Evolutionary conservation across 1,139 yeast species (phyloP).

Genomic region (Blastobotrys illinoisensis): DNA sequence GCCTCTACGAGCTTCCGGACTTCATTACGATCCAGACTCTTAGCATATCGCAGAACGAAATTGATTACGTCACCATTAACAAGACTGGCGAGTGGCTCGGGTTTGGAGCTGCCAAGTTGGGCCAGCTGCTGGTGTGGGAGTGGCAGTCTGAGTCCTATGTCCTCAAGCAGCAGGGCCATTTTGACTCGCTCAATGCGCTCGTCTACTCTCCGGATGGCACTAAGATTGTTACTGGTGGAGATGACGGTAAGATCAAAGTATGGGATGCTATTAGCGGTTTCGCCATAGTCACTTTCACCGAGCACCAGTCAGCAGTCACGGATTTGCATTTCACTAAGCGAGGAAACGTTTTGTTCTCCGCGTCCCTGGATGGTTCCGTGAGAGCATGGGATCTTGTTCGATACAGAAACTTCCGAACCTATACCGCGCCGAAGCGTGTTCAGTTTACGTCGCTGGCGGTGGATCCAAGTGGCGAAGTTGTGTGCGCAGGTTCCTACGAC

Average conservation of each 20-base stretch:
- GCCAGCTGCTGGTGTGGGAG: slow-evolving; percentile 94
- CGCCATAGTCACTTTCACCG: slow-evolving; percentile 85
- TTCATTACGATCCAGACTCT: slow-evolving; percentile 78
- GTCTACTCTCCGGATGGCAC: slow-evolving; percentile 95
- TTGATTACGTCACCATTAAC: slow-evolving; percentile 76
- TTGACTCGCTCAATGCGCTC: slow-evolving; percentile 78
- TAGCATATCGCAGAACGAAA: slow-evolving; percentile 88
- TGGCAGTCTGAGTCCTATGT: slow-evolving; percentile 98
- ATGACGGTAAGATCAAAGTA: slow-evolving; percentile 92
- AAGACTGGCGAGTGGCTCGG: slow-evolving; percentile 94
- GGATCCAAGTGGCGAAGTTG: slow-evolving; percentile 96
- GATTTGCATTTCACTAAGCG: slow-evolving; percentile 78
- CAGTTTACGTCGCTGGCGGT: slow-evolving; percentile 89
- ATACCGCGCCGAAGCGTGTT: slow-evolving; percentile 82
- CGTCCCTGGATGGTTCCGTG: slow-evolving; percentile 93
- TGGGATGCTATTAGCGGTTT: slow-evolving; percentile 96
- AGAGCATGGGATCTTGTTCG: slow-evolving; percentile 95
- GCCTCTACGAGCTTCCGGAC: slow-evolving; percentile 80
- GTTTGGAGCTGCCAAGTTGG: slow-evolving; percentile 83
- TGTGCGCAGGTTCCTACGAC: slow-evolving; percentile 91
- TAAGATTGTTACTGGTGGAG: slow-evolving; percentile 86
- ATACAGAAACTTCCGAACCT: slow-evolving; percentile 89
- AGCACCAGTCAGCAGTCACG: slow-evolving; percentile 86
- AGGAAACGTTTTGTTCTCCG: slow-evolving; percentile 85
- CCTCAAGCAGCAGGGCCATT: slow-evolving; percentile 94